Evolutionary conservation across 1,139 yeast genomes (phyloP), one percentile per base, ranked within the genome.

Genomic region (Pneumocystis jirovecii): DNA sequence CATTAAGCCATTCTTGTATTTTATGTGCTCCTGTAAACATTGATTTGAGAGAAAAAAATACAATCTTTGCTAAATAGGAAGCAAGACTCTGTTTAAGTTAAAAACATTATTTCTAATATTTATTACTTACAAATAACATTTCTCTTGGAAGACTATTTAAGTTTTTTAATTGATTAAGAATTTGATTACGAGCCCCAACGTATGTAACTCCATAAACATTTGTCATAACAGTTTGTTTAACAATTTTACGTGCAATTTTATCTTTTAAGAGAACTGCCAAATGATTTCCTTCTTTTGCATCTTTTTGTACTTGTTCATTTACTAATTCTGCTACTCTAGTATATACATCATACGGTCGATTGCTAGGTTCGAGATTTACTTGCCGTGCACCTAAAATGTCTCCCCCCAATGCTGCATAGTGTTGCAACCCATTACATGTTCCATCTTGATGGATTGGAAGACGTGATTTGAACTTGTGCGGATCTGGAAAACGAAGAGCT

Each of bases 401-500:
- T 76, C 97, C 97, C 71, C 97, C 98, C 60, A 93, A 80, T 0
- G 98, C 98, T 19, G 98, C 97, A 76, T 93, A 93, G 76, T 93
- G 98, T 75, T 93, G 98, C 67, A 93, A 80, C 7, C 98, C 98
- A 74, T 93, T 93, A 77, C 98, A 93, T 0, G 97, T 89, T 70
- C 98, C 98, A 76, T 93, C 98, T 76, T 90, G 97, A 74, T 93
- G 97, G 19, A 93, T 89, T 0, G 97, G 97, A 68, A 89, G 83
- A 72, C 87, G 89, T 1, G 95, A 87, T 34, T 86, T 77, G 72
- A 76, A 90, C 69, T 85, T 81, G 5, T 85, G 81, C 1, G 97
- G 97, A 70, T 89, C 89, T 6, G 81, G 83, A 67, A 85, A 77
- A 68, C 84, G 80, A 71, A 82, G 76, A 0, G 97, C 97, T 66